Conservation (phyloP, 169 alveolate species). For the Plasmodium relictum region DNA sequence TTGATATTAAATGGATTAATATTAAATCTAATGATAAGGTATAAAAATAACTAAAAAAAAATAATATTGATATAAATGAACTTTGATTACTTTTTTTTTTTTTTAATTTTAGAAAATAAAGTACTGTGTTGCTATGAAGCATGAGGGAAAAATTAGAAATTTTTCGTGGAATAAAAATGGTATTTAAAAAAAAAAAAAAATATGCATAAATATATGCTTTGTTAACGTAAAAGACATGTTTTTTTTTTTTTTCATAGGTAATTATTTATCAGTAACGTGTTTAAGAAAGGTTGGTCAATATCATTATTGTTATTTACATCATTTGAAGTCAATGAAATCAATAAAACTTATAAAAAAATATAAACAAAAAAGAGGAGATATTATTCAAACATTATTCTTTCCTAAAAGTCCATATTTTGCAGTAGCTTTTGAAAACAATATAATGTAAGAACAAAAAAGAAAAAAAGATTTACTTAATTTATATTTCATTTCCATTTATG, state of each 20-base stretch:
- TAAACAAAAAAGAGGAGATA: slow-evolving; percentile 70
- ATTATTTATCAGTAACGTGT: slow-evolving; percentile 76
- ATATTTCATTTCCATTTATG: not conserved
- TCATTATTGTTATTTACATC: slow-evolving; percentile 65
- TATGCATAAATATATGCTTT: not conserved
- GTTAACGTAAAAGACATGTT: not conserved
- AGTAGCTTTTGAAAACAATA: slow-evolving; percentile 70
- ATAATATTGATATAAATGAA: not conserved
- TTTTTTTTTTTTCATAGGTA: slow-evolving; percentile 24
- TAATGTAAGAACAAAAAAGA: slow-evolving; percentile 48
- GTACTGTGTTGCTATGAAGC: slow-evolving; percentile 68
- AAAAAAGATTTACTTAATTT: not conserved
- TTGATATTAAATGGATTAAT: slow-evolving; percentile 53
- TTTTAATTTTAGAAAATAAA: slow-evolving; percentile 37
- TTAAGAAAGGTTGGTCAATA: slow-evolving; percentile 67
- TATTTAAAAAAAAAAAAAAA: slow-evolving; percentile 7
- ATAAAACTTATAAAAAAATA: slow-evolving; percentile 73
- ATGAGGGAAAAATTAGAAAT: slow-evolving; percentile 46
- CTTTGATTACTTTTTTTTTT: slow-evolving; percentile 11
- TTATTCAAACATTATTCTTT: slow-evolving; percentile 68
- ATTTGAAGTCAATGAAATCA: slow-evolving; percentile 69
- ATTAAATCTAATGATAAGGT: slow-evolving; percentile 46
- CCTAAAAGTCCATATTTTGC: slow-evolving; percentile 53
- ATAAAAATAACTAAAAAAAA: not conserved
- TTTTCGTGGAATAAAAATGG: slow-evolving; percentile 74